phyloP scores from a whole-genome alignment of 257 asterid genomes.

The Parsonsia alboflavescens region DNA sequence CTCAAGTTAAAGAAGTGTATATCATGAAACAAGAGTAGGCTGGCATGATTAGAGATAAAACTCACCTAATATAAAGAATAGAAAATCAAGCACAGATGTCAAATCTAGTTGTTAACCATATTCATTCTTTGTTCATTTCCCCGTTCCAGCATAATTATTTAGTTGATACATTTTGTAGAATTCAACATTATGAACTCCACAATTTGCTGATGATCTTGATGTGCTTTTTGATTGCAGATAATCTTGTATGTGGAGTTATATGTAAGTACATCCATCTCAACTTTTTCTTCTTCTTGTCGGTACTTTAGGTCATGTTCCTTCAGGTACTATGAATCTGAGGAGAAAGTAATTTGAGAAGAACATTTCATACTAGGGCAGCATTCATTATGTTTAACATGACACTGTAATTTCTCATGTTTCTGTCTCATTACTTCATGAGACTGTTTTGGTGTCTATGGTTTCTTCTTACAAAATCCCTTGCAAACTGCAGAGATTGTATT shows the following conservation, averaged over 20 bases:
- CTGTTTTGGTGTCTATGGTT: neutral
- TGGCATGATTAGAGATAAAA: neutral
- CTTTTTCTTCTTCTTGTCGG: neutral
- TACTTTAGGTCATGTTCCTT: neutral
- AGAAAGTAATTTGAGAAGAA: neutral
- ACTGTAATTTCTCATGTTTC: neutral
- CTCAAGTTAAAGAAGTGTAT: neutral
- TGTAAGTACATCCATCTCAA: slow-evolving; percentile 52
- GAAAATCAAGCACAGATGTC: neutral
- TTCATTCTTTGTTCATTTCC: neutral
- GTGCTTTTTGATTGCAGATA: slow-evolving; percentile 56
- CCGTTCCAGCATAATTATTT: neutral
- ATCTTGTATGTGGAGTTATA: slow-evolving; percentile 80
- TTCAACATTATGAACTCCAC: neutral
- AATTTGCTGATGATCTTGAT: slow-evolving; percentile 14
- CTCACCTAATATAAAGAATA: neutral
- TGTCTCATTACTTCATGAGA: neutral
- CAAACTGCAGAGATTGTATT: neutral
- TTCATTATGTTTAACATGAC: neutral
- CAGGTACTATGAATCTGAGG: neutral
- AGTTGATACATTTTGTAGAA: neutral
- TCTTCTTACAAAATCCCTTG: neutral
- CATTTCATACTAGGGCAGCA: neutral
- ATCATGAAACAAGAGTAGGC: neutral
- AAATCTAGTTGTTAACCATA: neutral